A percentile compares a stretch with the other conserved stretches of the same genome.
phyloP scores from a whole-genome alignment of 441 rosid species.

The Adansonia gregorii region DNA sequence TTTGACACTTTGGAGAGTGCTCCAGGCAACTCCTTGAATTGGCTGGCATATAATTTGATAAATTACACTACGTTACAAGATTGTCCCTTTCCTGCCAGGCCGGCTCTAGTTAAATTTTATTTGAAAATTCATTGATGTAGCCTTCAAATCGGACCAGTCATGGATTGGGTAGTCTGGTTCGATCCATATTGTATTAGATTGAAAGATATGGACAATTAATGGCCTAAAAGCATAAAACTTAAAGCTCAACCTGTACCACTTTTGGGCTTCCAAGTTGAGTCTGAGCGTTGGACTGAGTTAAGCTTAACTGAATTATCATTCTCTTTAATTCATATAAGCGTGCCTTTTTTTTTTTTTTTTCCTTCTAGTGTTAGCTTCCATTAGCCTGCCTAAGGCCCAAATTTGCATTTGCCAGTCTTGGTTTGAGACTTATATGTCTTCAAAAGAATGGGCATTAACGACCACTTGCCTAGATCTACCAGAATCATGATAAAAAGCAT shows the following conservation, averaged over 20 bases:
- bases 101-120: neutral
- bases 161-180: too few relatives aligned
- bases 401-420: neutral
- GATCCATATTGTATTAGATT: neutral
- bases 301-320: neutral
- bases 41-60: neutral
- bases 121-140: neutral
- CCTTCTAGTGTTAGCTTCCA: neutral
- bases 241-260: neutral
- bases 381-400: neutral
- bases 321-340: neutral
- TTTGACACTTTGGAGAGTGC: slow-evolving; percentile 5
- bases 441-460: neutral
- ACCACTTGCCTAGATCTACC: neutral
- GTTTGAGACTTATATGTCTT: too few relatives aligned
- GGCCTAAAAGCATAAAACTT: neutral
- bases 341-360: neutral
- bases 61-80: neutral
- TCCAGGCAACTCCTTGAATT: neutral
- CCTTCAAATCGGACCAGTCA: too few relatives aligned
- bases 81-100: neutral
- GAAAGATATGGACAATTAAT: neutral
- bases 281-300: neutral
- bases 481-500: neutral
- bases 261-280: neutral